Conservation (phyloP, 78 protist species). For the Tieghemostelium lacteum region DNA sequence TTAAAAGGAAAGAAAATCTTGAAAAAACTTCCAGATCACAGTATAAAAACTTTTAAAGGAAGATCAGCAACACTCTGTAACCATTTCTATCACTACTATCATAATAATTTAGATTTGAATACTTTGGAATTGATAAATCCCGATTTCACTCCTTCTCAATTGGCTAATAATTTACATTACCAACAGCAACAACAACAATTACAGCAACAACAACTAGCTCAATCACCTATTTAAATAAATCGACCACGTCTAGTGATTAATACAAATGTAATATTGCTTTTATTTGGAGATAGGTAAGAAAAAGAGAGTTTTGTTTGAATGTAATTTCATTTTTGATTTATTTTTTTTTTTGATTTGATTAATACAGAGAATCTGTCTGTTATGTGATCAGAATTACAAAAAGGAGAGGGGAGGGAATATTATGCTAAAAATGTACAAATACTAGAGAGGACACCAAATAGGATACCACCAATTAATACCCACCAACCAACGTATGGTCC, state of each 20-base stretch:
- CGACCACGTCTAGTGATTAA: too few species aligned
- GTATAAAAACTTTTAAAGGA: slow-evolving; percentile 51
- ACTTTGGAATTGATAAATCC: slow-evolving; percentile 50
- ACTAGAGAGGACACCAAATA: neutral
- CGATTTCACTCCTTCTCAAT: slow-evolving; percentile 16
- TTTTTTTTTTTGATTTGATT: too few species aligned
- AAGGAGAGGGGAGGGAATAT: too few species aligned
- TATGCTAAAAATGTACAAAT: neutral
- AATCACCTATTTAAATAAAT: neutral
- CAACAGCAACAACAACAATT: neutral
- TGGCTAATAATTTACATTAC: neutral
- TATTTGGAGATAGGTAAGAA: too few species aligned
- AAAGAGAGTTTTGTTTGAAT: too few species aligned
- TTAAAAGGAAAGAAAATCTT: slow-evolving; percentile 39
- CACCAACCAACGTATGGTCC: neutral
- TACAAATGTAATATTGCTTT: too few species aligned
- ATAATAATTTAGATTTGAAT: slow-evolving; percentile 34
- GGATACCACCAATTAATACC: neutral
- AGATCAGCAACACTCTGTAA: slow-evolving; percentile 10
- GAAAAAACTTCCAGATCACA: slow-evolving; percentile 39
- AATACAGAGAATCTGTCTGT: too few species aligned
- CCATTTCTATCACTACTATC: slow-evolving; percentile 57
- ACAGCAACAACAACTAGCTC: neutral
- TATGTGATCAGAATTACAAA: too few species aligned
- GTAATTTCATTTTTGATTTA: too few species aligned